These are phyloP conservation scores for Eucommia ulmoides DNA, from an alignment of 257 asterid genomes.

Conservation along the genomic window DNA sequence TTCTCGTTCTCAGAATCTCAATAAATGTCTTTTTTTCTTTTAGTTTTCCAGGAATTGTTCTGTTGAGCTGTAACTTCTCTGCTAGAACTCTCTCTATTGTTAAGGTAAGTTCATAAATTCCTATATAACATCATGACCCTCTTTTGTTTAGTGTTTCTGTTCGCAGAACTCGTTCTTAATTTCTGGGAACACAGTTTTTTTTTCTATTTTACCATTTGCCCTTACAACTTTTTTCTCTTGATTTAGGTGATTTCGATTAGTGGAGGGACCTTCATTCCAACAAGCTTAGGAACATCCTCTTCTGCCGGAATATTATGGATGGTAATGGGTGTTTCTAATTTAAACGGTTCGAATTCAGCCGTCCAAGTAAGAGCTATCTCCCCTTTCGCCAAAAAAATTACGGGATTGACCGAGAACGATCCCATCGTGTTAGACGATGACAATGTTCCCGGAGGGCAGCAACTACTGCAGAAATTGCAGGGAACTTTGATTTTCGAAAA, in stretches of 20 bases:
- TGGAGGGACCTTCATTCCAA: slow-evolving; percentile 70
- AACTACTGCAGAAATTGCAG: slow-evolving; percentile 46
- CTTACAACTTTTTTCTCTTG: background rate
- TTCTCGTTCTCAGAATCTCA: background rate
- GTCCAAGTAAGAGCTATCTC: slow-evolving; percentile 55
- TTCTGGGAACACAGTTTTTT: too few relatives aligned
- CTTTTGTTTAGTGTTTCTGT: too few relatives aligned
- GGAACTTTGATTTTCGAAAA: slow-evolving; percentile 45
- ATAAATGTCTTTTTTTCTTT: slow-evolving; percentile 5
- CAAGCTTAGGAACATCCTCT: slow-evolving; percentile 45
- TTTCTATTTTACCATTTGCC: background rate
- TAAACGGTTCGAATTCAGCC: slow-evolving; percentile 16
- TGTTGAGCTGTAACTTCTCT: slow-evolving; percentile 48
- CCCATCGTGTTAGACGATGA: slow-evolving; percentile 35
- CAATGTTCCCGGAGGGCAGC: slow-evolving; percentile 52
- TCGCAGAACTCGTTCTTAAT: too few relatives aligned
- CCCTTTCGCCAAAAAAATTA: slow-evolving; percentile 21
- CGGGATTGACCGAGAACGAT: slow-evolving; percentile 19
- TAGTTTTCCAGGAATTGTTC: slow-evolving; percentile 72
- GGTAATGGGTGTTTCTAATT: slow-evolving; percentile 77
- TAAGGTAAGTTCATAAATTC: slow-evolving; percentile 63
- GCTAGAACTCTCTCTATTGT: slow-evolving; percentile 37
- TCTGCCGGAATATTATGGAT: slow-evolving; percentile 56
- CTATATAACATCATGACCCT: too few relatives aligned
- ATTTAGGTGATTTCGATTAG: slow-evolving; percentile 43